Evolutionary conservation across 108 stramenopile genomes (phyloP).

Genomic region (Skeletonema marinoi): DNA sequence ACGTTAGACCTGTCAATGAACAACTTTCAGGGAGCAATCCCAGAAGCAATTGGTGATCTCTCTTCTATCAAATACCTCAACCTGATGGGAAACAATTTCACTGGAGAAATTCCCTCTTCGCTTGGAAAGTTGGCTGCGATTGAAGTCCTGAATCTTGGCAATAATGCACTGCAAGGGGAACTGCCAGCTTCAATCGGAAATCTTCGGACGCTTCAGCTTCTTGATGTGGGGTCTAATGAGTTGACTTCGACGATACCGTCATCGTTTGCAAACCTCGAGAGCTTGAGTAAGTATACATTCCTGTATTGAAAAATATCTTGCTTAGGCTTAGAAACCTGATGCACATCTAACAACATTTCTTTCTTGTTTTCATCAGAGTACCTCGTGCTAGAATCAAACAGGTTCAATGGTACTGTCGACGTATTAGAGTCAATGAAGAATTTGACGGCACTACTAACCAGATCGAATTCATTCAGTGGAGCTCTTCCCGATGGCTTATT

Average conservation of each 20-base stretch:
- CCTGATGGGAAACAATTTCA: slow-evolving; percentile 5
- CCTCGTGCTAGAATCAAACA: too few relatives aligned
- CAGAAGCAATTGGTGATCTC: neutral
- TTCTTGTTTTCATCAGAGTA: too few relatives aligned
- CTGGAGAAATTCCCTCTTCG: slow-evolving; percentile 1
- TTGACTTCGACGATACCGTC: slow-evolving; percentile 10
- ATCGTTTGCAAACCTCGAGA: neutral
- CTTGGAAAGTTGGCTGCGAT: slow-evolving; percentile 4
- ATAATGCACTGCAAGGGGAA: neutral
- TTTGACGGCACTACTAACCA: too few relatives aligned
- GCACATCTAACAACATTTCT: too few relatives aligned
- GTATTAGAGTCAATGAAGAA: too few relatives aligned
- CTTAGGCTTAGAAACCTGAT: too few relatives aligned
- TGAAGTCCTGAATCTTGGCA: neutral
- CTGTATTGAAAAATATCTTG: too few relatives aligned
- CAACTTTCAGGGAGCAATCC: neutral
- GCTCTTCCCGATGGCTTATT: too few relatives aligned
- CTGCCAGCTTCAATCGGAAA: slow-evolving; percentile 10
- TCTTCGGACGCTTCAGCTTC: neutral
- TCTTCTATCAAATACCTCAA: slow-evolving; percentile 2
- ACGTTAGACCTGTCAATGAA: neutral
- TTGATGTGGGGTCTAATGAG: slow-evolving; percentile 8
- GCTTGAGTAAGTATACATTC: slow-evolving; percentile 2
- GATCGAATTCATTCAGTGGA: too few relatives aligned
- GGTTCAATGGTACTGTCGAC: too few relatives aligned